These are phyloP conservation scores for Rhodotorula paludigena DNA, from an alignment of 768 basidiomycete genomes.

Conservation along the genomic window DNA sequence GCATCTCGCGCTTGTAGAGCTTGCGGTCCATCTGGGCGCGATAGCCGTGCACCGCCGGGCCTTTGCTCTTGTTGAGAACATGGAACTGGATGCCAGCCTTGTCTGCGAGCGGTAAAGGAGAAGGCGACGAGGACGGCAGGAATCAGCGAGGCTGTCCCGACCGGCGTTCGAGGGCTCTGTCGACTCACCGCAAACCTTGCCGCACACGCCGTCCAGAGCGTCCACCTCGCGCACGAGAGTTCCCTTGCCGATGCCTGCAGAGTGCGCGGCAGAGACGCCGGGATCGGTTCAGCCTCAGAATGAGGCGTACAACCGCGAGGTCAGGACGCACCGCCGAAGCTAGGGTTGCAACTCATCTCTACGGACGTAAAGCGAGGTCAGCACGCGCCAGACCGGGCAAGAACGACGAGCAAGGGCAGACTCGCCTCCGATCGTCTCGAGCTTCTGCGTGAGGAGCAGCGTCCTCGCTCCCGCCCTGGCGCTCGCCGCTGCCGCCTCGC, in stretches of 20 bases:
- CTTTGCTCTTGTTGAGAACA: slow-evolving; percentile 76
- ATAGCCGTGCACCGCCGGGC: slow-evolving; percentile 77
- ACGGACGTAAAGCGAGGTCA: background rate
- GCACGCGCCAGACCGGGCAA: too few relatives aligned
- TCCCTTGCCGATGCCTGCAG: slow-evolving; percentile 68
- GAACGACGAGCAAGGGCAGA: background rate
- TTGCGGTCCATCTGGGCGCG: slow-evolving; percentile 82
- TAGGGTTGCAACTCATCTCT: slow-evolving; percentile 80
- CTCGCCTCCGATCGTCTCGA: slow-evolving; percentile 66
- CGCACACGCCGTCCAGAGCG: slow-evolving; percentile 82
- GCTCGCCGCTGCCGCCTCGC: slow-evolving; percentile 81
- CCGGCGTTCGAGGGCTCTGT: background rate
- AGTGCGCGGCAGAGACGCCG: background rate
- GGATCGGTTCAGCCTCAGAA: too few relatives aligned
- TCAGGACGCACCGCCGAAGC: slow-evolving; percentile 56
- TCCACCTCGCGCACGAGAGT: slow-evolving; percentile 86
- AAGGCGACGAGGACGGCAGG: background rate
- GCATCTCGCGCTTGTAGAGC: slow-evolving; percentile 78
- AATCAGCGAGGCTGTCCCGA: too few relatives aligned
- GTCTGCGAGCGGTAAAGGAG: slow-evolving; percentile 52
- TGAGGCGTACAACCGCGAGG: background rate
- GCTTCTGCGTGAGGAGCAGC: slow-evolving; percentile 70
- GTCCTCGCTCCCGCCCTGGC: slow-evolving; percentile 78
- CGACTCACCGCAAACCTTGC: slow-evolving; percentile 65
- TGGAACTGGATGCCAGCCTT: slow-evolving; percentile 84